Evolutionary conservation across 805 yeast genomes (phyloP).

Genomic region (Phaffomyces thermotolerans): DNA sequence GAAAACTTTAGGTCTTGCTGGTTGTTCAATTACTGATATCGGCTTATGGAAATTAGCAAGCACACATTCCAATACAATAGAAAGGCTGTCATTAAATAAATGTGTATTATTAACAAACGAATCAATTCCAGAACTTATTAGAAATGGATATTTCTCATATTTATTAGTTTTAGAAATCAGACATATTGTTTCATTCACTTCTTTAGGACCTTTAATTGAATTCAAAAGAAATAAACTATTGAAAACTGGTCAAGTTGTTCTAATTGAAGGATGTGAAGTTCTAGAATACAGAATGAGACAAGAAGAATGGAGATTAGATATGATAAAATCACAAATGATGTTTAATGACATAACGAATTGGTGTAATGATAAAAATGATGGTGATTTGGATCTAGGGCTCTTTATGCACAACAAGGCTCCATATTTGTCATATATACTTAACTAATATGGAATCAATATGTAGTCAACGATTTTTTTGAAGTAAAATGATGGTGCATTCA

Average conservation of each 20-base stretch:
- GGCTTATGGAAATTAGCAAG: slow-evolving; percentile 75
- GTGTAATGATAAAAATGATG: slow-evolving; percentile 46
- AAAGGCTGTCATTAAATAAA: slow-evolving; percentile 67
- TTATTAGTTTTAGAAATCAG: slow-evolving; percentile 74
- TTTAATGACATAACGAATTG: slow-evolving; percentile 58
- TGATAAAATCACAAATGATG: slow-evolving; percentile 46
- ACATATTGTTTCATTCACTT: slow-evolving; percentile 47
- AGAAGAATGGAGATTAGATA: slow-evolving; percentile 54
- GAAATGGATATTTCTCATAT: slow-evolving; percentile 42
- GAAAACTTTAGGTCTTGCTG: slow-evolving; percentile 82
- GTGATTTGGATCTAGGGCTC: slow-evolving; percentile 12
- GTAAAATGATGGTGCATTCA: no score
- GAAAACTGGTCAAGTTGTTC: slow-evolving; percentile 29
- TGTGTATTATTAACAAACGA: slow-evolving; percentile 55
- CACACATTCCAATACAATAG: slow-evolving; percentile 40
- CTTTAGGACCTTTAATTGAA: slow-evolving; percentile 57
- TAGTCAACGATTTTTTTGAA: neutral
- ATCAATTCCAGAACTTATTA: slow-evolving; percentile 44
- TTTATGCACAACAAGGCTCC: neutral
- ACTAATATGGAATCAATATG: neutral
- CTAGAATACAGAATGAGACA: slow-evolving; percentile 51
- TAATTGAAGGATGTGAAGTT: slow-evolving; percentile 75
- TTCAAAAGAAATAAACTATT: slow-evolving; percentile 41
- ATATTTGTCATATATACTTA: neutral
- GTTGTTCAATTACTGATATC: slow-evolving; percentile 72